Conservation (phyloP, 345 rosid species). For the Dimocarpus longan region DNA sequence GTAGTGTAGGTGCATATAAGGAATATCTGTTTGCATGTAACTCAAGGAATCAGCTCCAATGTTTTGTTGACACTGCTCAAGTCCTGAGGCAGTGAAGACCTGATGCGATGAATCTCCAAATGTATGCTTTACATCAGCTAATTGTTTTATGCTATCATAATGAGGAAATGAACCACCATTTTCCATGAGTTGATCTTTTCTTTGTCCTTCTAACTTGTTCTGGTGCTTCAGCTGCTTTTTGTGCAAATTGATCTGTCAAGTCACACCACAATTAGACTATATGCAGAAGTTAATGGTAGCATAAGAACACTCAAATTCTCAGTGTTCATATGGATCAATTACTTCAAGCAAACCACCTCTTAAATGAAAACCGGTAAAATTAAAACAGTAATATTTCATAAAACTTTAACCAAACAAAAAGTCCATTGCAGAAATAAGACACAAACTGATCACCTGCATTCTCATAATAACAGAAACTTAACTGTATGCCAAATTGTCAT, state of each 20-base stretch:
- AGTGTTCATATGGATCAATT: not conserved
- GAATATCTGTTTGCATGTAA: conserved; percentile 26
- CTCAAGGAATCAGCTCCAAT: conserved; percentile 34
- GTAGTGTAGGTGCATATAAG: conserved; percentile 32
- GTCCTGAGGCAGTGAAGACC: conserved; percentile 30
- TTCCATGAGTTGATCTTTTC: conserved; percentile 35
- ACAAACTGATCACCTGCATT: not conserved
- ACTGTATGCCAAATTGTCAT: not conserved
- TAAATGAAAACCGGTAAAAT: not conserved
- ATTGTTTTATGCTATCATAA: conserved; percentile 37
- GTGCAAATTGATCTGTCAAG: conserved; percentile 47
- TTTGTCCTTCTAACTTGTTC: conserved; percentile 45
- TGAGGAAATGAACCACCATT: conserved; percentile 48
- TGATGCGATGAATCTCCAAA: conserved; percentile 32
- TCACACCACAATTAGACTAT: conserved; percentile 18
- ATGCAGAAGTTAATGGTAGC: not conserved
- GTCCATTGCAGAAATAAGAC: not conserved
- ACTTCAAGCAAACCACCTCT: not conserved
- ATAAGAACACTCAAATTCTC: not conserved
- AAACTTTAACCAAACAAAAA: not conserved
- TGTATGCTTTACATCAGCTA: conserved; percentile 31
- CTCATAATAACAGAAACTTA: not conserved
- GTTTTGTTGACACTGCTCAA: conserved; percentile 28
- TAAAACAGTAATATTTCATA: not conserved
- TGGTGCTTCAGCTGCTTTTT: conserved; percentile 45